Base-by-base conservation (phyloP, 2,329 filamentous ascomycete species). In the Microsporum ferrugineum region DNA sequence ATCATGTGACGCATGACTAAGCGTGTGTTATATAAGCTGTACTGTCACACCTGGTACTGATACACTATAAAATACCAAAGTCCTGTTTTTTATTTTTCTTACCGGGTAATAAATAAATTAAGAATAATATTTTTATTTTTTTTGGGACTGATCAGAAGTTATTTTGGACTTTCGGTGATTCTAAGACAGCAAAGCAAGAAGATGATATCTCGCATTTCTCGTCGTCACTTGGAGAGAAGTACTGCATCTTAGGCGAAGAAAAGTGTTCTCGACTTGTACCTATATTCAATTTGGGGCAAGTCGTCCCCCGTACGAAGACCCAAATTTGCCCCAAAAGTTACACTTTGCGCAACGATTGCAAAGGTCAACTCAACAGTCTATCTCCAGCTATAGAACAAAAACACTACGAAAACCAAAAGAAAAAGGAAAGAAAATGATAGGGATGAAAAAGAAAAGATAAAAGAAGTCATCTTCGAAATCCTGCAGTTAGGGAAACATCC, bases 161-260 rank as follows among this genome's bases (percentile, higher is more conserved):
- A 51, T 29, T 51, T 51, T 23, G 45, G 10, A 51, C 45, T 31
- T 51, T 23, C 7, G 23, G 17, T 23, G 45, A 36, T 55, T 36
- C 51, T 36, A 29, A 55, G 51, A 55, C 51, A 8, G 7, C 49
- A 33, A 8, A n/a, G 17, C 17, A 23, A 2, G 45, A 51, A 55
- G 51, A 14, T 55, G 51, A 55, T 55, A 55, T 55, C 51, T 55
- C 51, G 51, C 51, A 55, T 55, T 55, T 55, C 23, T 36, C 51
- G 51, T 7, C 33, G 51, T 31, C 2, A 10, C 3, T 12, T 12
- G 51, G 51, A 55, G 27, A 23, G 17, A 23, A 23, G 17, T 23
- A 23, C 51, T 55, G 31, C 51, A 23, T 36, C 31, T 17, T 55
- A 51, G 45, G 10, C 27, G 51, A 55, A n/a, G 8, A 23, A 36